phyloP scores from a whole-genome alignment of 345 rosid genomes.

The Turnera subulata region DNA sequence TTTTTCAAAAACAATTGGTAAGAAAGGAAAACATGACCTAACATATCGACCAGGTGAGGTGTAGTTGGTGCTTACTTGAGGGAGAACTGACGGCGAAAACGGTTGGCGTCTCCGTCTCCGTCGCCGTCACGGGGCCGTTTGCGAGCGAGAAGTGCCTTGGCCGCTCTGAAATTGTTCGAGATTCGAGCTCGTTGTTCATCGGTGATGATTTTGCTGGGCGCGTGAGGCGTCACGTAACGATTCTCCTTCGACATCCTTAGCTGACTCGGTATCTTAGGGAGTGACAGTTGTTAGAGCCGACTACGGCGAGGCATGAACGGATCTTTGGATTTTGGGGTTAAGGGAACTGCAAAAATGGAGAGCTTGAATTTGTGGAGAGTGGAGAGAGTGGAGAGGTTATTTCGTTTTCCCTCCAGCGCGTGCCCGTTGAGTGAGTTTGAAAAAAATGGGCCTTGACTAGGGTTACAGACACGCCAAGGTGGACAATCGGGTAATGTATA shows the following conservation, averaged over 20 bases:
- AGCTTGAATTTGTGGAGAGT: not conserved
- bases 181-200: constrained; percentile 40
- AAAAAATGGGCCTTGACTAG: not conserved
- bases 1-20: no score
- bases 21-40: not conserved
- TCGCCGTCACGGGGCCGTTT: constrained; percentile 45
- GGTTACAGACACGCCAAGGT: not conserved
- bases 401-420: constrained; percentile 9
- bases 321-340: not conserved
- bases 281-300: not conserved
- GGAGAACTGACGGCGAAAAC: constrained; percentile 19
- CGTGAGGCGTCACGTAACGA: constrained; percentile 1
- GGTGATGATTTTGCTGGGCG: constrained; percentile 15
- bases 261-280: not conserved
- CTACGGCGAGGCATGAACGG: not conserved
- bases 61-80: constrained; percentile 24
- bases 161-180: constrained; percentile 56
- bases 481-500: no score
- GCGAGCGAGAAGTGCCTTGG: constrained; percentile 62
- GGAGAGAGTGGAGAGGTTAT: not conserved
- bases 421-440: not conserved
- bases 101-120: not conserved
- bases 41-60: not conserved
- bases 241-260: constrained; percentile 14
- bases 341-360: not conserved